Evolutionary conservation across 805 yeast genomes (phyloP), one percentile per base, ranked within the genome.

Genomic region (Saccharomycopsis selenospora): DNA sequence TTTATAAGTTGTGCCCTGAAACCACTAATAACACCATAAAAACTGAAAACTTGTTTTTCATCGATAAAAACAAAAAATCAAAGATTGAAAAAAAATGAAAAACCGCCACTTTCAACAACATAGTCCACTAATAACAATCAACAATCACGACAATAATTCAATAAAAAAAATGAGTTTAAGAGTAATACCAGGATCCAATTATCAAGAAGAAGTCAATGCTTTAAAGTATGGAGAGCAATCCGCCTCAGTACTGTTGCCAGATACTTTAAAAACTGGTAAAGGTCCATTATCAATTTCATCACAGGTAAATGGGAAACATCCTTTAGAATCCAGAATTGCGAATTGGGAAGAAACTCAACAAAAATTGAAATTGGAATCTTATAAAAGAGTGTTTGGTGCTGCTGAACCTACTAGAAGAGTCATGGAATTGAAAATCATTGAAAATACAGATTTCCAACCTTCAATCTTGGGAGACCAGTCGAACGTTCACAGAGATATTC

Each of bases 381-480:
- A 85, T 65, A 77, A 95, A 62, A 77, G 95, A 56, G 67, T 85
- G 14, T 89, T 85, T 64, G 99, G 99, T 13, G 79, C 91, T 43
- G 96, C 93, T 8, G 98, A 86, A 60, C 97, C 99, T 6, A 84
- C 91, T 64, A 82, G 82, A 61, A 76, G 97, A 60, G 79, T 82
- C 27, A 89, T 93, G 96, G 99, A 93, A 59, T 68, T 86, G 60
- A 71, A 78, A 49, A 75, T 91, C 23, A 83, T 91, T 2, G 77
- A 79, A 42, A 70, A 73, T 43, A 77, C 85, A 11, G 88, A 85
- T 51, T 80, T 80, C 64, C 79, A 72, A 53, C 96, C 96, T 4
- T 60, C 66, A 27, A 63, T 73, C 3, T 65, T 80, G 42, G 88
- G 88, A 11, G 83, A 80, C 4, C 57, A 77, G 4, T 68, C 73